phyloP scores from a whole-genome alignment of 2,329 filamentous ascomycete genomes.

The Raffaelea deltoideospora region DNA sequence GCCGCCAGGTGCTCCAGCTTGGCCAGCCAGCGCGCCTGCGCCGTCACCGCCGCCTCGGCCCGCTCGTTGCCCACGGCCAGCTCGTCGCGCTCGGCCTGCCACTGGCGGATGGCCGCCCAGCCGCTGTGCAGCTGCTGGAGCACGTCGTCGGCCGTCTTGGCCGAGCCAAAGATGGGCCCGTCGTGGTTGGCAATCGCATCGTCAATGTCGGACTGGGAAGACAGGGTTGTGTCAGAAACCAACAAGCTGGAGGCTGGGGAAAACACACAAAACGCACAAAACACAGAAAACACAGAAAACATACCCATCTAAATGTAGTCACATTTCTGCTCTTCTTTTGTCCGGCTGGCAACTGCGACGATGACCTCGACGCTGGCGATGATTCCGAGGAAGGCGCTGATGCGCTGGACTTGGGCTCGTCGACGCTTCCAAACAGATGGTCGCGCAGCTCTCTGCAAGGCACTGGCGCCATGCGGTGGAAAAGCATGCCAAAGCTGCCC shows the following conservation, averaged over 20 bases:
- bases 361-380: no score
- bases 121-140: constrained; percentile 1
- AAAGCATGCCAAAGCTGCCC: no score
- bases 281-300: no score
- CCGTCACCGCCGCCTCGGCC: not conserved
- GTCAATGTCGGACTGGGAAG: constrained; percentile 7
- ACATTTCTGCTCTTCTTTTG: not conserved
- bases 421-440: constrained; percentile 7
- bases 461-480: constrained; percentile 17
- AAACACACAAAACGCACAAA: no score
- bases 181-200: constrained; percentile 7
- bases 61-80: constrained; percentile 3
- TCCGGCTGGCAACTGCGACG: not conserved
- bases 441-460: constrained; percentile 11
- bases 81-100: not conserved
- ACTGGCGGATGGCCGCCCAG: constrained; percentile 1
- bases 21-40: constrained; percentile 1
- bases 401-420: not conserved
- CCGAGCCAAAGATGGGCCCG: constrained; percentile 1
- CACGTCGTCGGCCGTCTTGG: not conserved
- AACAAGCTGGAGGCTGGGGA: no score
- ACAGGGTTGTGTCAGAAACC: not conserved
- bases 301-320: constrained; percentile 1
- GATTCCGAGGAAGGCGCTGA: not conserved
- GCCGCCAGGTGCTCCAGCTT: not conserved